Evolutionary conservation across 176 grass and related monocot species (phyloP), one percentile per base, ranked within the genome.

Genomic region (Triticum monococcum): DNA sequence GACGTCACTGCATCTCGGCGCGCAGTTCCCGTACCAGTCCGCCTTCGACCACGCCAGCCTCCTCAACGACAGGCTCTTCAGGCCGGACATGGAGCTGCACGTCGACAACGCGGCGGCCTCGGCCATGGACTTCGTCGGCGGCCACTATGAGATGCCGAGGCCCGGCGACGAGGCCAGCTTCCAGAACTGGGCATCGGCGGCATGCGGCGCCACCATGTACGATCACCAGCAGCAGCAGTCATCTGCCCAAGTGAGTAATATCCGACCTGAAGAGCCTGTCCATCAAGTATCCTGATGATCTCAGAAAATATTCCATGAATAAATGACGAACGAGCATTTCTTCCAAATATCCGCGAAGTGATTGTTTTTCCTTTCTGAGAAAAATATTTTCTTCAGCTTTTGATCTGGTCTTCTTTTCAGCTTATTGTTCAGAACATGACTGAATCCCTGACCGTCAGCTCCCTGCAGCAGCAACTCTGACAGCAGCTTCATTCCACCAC

Each of bases 111-210:
- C 83, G 11, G 41, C 7, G 5, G 64, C 69, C 22, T 32, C 48
- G 1, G 68, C 57, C 63, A 85, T 88, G 76, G 86, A 88, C 63
- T 88, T 85, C 18, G 72, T 88, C n/a, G 77, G 56, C 45, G 46
- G 87, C 13, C 71, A 89, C 70, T 95, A 85, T 48, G 93, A 92
- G 38, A 56, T 90, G 57, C 81, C 93, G 2, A 90, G 89, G 86
- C 78, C 88, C 2, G 86, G 77, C 24, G 91, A 95, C 43, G 93
- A 91, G 78, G 83, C 88, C 68, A 90, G 81, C 88, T 92, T 92
- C 80, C 93, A 95, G 38, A 92, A 85, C 75, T 95, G 93, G 90
- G 93, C 93, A 17, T 79, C 93, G 1, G 83, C 90, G 1, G 80
- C 85, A 4, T 92, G 90, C 52, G 75, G 85, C 60, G 68, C 83